Evolutionary conservation across 345 rosid species (phyloP), one percentile per base, ranked within the genome.

Genomic region (Durio zibethinus): DNA sequence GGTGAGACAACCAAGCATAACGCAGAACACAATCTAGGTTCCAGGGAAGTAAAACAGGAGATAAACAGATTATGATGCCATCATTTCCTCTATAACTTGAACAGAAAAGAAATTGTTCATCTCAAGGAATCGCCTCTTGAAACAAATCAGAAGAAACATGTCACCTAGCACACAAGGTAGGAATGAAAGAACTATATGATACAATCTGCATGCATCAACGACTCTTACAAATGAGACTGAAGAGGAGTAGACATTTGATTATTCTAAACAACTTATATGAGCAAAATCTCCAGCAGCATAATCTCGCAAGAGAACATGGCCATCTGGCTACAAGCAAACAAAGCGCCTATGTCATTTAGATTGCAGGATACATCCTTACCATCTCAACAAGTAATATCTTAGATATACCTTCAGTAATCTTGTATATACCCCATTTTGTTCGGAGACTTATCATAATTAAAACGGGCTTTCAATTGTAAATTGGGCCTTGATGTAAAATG

Each of bases 221-320:
- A 42, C 6, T 6, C 20, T 29, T 8, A 67, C 12, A 67, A 1
- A 12, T 3, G 48, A 40, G 35, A 10, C 12, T 10, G 15, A 66
- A 36, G 31, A 36, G 5, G 9, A 67, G 72, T 14, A 20, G 31
- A 68, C 14, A 18, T 45, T 23, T 5, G 10, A 8, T 10, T 73
- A 53, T 64, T 29, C 18, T 38, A 45, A 21, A n/a, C 48, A 48
- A 81, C 80, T 76, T 63, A 87, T 90, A 83, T 87, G 92, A 38
- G 92, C 88, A 75, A 85, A 87, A 82, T 89, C 88, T 35, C 90
- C 92, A 23, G 73, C 20, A 43, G 90, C 90, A 59, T 89, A 85
- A 82, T 89, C 92, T 36, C 87, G 84, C 40, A 89, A 61, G 31
- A 89, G 85, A 78, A 89, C 84, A 21, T 76, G 43, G 66, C 86